These are phyloP conservation scores for Thymus quinquecostatus DNA, from an alignment of 257 asterid species.

Conservation along the genomic window DNA sequence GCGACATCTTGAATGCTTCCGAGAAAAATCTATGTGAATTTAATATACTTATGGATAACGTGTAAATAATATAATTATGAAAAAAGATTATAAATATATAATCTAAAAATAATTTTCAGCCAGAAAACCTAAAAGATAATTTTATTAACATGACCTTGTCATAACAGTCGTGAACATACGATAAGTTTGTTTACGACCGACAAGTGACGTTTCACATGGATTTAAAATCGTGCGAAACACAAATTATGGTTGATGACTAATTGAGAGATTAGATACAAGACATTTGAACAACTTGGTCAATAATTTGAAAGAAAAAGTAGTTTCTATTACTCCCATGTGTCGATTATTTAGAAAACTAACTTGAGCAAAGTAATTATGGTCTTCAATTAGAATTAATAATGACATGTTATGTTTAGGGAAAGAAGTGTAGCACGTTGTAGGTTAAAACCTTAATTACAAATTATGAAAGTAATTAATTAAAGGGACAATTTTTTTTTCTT, in stretches of 20 bases:
- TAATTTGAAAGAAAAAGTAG: slow-evolving; percentile 17
- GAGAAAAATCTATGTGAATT: background rate
- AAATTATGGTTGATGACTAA: slow-evolving; percentile 27
- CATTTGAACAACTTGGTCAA: slow-evolving; percentile 29
- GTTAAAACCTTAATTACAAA: slow-evolving; percentile 44
- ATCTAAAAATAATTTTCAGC: no score
- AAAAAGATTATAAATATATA: no score
- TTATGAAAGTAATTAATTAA: slow-evolving; percentile 37
- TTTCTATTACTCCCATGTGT: slow-evolving; percentile 21
- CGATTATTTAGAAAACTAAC: background rate
- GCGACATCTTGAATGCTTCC: background rate
- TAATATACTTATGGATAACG: no score
- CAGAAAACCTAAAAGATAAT: no score
- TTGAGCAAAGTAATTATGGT: slow-evolving; percentile 20
- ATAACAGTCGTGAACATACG: no score
- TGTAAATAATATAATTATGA: no score
- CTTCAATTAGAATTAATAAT: slow-evolving; percentile 32
- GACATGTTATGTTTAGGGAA: slow-evolving; percentile 14
- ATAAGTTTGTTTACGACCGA: no score
- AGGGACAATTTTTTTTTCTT: slow-evolving; percentile 30
- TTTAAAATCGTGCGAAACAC: slow-evolving; percentile 27
- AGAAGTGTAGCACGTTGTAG: slow-evolving; percentile 33
- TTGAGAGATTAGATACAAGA: slow-evolving; percentile 26
- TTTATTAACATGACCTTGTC: no score
- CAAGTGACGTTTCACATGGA: background rate